Evolutionary conservation across 192 early-diverging fungal species (phyloP).

Genomic region (Phycomyces nitens): DNA sequence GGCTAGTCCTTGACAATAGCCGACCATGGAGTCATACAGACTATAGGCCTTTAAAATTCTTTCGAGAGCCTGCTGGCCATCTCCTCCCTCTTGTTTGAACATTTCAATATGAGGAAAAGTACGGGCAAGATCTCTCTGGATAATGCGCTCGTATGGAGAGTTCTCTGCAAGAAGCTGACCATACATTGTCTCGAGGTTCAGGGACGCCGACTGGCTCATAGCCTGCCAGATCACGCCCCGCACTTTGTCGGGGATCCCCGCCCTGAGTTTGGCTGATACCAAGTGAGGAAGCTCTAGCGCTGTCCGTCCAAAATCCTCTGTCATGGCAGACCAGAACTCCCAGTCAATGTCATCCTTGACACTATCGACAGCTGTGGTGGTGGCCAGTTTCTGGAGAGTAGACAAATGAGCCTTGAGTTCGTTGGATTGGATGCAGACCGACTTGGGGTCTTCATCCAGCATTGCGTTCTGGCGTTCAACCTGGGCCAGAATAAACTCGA

Average conservation of each 20-base stretch:
- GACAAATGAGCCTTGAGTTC: conserved; percentile 51
- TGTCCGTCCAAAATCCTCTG: conserved; percentile 68
- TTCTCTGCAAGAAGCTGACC: conserved; percentile 67
- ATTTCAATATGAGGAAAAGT: conserved; percentile 89
- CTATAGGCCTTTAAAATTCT: conserved; percentile 91
- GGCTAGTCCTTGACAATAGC: conserved; percentile 96
- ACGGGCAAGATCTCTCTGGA: conserved; percentile 86
- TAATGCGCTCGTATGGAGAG: conserved; percentile 85
- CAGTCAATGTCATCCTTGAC: conserved; percentile 44
- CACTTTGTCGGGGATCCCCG: conserved; percentile 78
- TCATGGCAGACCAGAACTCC: conserved; percentile 81
- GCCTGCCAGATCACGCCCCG: conserved; percentile 90
- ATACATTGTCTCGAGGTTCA: conserved; percentile 80
- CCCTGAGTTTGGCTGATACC: conserved; percentile 64
- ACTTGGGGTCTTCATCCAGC: conserved; percentile 53
- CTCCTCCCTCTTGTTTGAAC: conserved; percentile 78
- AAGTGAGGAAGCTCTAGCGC: conserved; percentile 62
- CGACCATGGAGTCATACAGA: conserved; percentile 90
- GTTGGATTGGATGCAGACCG: conserved; percentile 53
- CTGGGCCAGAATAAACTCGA: conserved; percentile 52
- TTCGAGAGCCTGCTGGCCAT: conserved; percentile 84
- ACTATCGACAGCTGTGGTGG: conserved; percentile 19
- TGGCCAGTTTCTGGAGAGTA: conserved; percentile 46
- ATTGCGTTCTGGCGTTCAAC: conserved; percentile 54
- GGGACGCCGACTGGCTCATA: conserved; percentile 78